These are phyloP conservation scores for Zasmidium citrigriseum DNA, from an alignment of 2,329 filamentous ascomycete species.

Conservation along the genomic window DNA sequence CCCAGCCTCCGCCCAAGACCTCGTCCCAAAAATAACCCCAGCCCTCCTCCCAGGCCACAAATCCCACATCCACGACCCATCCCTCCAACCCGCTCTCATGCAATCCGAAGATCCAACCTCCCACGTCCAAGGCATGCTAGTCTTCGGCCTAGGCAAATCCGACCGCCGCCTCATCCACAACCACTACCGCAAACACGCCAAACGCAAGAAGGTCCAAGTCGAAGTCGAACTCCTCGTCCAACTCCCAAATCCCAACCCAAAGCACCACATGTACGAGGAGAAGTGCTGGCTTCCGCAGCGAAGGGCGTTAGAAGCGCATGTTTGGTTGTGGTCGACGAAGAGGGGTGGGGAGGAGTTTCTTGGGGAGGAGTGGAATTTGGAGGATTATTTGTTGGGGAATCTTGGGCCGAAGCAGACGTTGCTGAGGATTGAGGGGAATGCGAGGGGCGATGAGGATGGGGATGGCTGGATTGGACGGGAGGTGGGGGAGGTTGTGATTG, in stretches of 20 bases:
- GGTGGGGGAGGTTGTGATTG: conserved; percentile 13
- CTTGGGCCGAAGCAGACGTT: conserved; percentile 11
- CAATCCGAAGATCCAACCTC: no score
- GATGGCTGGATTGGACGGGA: conserved; percentile 22
- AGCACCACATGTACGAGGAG: not conserved
- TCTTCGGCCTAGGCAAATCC: conserved; percentile 28
- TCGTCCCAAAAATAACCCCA: conserved; percentile 31
- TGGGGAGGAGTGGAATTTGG: conserved; percentile 24
- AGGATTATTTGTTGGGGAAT: conserved; percentile 25
- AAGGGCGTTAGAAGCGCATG: conserved; percentile 21
- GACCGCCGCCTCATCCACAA: conserved; percentile 23
- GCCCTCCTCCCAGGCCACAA: conserved; percentile 26
- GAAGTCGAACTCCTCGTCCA: conserved; percentile 26
- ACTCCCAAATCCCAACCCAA: not conserved
- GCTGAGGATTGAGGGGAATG: conserved; percentile 12
- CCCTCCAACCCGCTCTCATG: conserved; percentile 22
- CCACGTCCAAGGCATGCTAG: no score
- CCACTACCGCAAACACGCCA: conserved; percentile 25
- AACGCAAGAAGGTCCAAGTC: conserved; percentile 20
- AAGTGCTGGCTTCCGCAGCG: conserved; percentile 19
- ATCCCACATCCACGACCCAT: conserved; percentile 21
- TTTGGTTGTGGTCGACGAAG: conserved; percentile 13
- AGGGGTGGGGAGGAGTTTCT: not conserved
- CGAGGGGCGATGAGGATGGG: conserved; percentile 19
- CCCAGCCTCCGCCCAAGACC: conserved; percentile 16